Percentiles rank a stretch among this genome's conserved stretches.
Conservation (phyloP, 164 flowering plant genomes). For the Akebia trifoliata region DNA sequence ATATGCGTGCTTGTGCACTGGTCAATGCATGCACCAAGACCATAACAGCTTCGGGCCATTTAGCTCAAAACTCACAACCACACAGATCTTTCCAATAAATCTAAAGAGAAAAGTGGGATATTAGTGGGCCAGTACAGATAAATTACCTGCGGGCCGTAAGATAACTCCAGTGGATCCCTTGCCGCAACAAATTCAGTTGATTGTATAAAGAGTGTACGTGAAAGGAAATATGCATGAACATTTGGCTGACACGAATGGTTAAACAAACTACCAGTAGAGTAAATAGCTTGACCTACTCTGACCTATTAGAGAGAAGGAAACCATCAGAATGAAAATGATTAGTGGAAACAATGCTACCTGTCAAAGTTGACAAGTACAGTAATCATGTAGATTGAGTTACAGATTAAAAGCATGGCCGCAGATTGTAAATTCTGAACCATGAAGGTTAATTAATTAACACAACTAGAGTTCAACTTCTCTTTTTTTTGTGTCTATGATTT, state of each 20-base stretch:
- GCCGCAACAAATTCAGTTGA: constrained; percentile 54
- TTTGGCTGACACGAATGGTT: constrained; percentile 95
- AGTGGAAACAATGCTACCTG: not conserved
- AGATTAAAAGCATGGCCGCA: too few species aligned
- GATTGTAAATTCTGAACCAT: too few species aligned
- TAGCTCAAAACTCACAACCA: not conserved
- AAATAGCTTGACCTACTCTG: constrained; percentile 86
- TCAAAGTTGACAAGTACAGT: not conserved
- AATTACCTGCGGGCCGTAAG: constrained; percentile 92
- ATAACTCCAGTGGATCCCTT: constrained; percentile 65
- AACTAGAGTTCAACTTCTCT: too few species aligned
- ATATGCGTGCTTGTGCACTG: not conserved
- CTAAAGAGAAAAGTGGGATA: not conserved
- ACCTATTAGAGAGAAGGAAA: constrained; percentile 38
- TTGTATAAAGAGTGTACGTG: constrained; percentile 65
- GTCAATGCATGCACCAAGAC: not conserved
- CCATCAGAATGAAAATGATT: constrained; percentile 7
- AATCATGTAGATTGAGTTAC: too few species aligned
- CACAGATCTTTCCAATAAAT: not conserved
- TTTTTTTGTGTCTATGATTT: too few species aligned
- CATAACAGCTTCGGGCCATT: not conserved
- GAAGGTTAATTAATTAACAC: too few species aligned
- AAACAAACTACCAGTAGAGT: constrained; percentile 68
- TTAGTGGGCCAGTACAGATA: not conserved
- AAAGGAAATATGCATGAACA: constrained; percentile 73